phyloP scores from a whole-genome alignment of 2,329 filamentous ascomycete species.

The Talaromyces sp. region DNA sequence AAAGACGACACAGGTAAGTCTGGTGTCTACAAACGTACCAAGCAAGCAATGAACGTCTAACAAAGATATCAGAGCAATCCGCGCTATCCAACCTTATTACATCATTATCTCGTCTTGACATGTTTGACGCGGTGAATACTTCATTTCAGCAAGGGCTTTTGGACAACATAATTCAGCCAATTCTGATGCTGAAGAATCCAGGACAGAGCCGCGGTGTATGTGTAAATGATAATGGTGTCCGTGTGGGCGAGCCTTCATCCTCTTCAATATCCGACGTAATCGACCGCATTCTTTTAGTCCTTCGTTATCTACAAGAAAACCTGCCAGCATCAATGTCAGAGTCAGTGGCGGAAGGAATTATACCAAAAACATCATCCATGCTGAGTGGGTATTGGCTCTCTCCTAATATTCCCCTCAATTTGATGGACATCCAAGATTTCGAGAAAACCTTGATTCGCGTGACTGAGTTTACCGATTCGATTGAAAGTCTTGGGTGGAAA shows the following conservation, averaged over 20 bases:
- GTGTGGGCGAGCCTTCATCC: conserved; percentile 24
- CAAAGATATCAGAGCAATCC: conserved; percentile 19
- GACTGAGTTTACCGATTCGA: conserved; percentile 58
- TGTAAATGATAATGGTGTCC: conserved; percentile 29
- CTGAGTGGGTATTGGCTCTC: conserved; percentile 74
- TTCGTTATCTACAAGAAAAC: conserved; percentile 50
- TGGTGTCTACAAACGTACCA: too few species aligned
- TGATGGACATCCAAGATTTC: conserved; percentile 68
- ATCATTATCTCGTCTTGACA: conserved; percentile 30
- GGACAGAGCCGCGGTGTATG: conserved; percentile 27
- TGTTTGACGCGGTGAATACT: conserved; percentile 29
- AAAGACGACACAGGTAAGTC: conserved; percentile 51
- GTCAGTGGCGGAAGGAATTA: conserved; percentile 64
- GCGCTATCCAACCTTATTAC: conserved; percentile 30
- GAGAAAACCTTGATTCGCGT: conserved; percentile 66
- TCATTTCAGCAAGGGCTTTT: conserved; percentile 34
- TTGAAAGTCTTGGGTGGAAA: conserved; percentile 63
- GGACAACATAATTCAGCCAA: conserved; percentile 30
- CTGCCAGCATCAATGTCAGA: conserved; percentile 49
- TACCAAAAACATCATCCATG: conserved; percentile 64
- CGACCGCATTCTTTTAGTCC: conserved; percentile 41
- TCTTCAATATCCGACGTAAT: conserved; percentile 39
- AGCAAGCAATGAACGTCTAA: not conserved
- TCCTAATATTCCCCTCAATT: conserved; percentile 68
- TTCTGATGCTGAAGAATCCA: conserved; percentile 28